Evolutionary conservation across 148 eudicot species (phyloP).

Genomic region (Cornus kousa): DNA sequence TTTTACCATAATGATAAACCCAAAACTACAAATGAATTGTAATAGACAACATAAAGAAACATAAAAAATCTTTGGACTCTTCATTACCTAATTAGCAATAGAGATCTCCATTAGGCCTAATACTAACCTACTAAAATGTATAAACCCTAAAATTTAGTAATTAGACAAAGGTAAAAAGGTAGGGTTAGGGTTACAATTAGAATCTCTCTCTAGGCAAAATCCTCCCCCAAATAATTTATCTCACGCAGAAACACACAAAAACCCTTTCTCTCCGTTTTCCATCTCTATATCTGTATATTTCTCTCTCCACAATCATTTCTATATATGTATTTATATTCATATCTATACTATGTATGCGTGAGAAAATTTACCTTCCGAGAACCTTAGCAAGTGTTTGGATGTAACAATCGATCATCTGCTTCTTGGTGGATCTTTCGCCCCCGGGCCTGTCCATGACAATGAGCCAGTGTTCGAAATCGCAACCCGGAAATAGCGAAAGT

Average conservation of each 20-base stretch:
- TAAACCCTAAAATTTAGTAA: not conserved
- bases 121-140: not conserved
- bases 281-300: not conserved
- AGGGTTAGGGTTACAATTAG: not conserved
- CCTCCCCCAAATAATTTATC: no score
- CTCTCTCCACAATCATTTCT: not conserved
- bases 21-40: no score
- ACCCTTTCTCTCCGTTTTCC: not conserved
- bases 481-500: conserved; percentile 75
- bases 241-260: no score
- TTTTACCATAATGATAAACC: not conserved
- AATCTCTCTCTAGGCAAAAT: not conserved
- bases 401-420: conserved; percentile 66
- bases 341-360: no score
- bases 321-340: no score
- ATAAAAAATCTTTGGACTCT: not conserved
- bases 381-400: conserved; percentile 66
- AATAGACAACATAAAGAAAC: no score
- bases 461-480: conserved; percentile 84
- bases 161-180: not conserved
- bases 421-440: conserved; percentile 55
- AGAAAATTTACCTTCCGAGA: conserved; percentile 46
- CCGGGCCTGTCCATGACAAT: conserved; percentile 81
- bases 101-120: no score
- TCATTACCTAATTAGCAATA: no score